phyloP scores from a whole-genome alignment of 2,329 filamentous ascomycete genomes.

The Aspergillus sp. region DNA sequence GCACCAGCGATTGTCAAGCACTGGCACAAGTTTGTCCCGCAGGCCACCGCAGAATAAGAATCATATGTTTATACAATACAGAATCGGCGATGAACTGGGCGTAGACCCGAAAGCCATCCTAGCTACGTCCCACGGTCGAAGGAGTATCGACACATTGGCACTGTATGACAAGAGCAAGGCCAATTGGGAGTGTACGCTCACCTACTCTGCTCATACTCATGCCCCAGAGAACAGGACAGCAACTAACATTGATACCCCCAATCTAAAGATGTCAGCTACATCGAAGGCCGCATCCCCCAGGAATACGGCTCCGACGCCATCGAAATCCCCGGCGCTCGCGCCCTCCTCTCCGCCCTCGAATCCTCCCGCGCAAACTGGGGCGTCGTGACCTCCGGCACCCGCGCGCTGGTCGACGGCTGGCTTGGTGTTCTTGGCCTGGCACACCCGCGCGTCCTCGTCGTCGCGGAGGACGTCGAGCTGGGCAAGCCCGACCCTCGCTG shows the following conservation, averaged over 20 bases:
- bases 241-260: neutral
- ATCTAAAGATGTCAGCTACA: conserved; percentile 62
- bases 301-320: conserved; percentile 69
- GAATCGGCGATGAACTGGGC: conserved; percentile 66
- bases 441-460: conserved; percentile 59
- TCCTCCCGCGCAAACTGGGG: conserved; percentile 65
- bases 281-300: conserved; percentile 72
- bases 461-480: conserved; percentile 66
- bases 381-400: conserved; percentile 70
- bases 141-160: conserved; percentile 78
- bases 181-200: conserved; percentile 78
- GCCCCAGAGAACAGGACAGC: neutral
- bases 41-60: neutral
- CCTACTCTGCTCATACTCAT: neutral
- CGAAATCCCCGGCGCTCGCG: conserved; percentile 77
- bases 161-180: conserved; percentile 77
- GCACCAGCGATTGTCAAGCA: conserved; percentile 55
- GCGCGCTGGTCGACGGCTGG: conserved; percentile 63
- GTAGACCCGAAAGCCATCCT: conserved; percentile 80
- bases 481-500: conserved; percentile 74
- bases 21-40: conserved; percentile 52
- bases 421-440: conserved; percentile 60
- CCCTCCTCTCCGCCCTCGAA: conserved; percentile 62
- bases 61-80: conserved; percentile 11
- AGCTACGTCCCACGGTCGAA: conserved; percentile 80